Evolutionary conservation across 2,329 filamentous ascomycete genomes (phyloP).

Genomic region (Sarocladium kiliense): DNA sequence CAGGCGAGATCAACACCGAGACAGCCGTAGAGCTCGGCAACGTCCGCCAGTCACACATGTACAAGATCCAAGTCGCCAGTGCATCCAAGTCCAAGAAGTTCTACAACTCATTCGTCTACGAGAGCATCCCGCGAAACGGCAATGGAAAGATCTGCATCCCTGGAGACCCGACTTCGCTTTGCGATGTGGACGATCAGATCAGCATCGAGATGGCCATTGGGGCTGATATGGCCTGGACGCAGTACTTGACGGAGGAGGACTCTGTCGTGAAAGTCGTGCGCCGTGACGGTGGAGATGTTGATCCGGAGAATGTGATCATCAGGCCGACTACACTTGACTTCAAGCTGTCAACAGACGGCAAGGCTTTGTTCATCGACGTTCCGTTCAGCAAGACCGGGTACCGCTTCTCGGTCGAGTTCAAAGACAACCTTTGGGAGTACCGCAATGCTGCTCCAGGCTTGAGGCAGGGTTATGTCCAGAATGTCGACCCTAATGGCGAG

Average conservation of each 20-base stretch:
- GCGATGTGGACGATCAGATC: conserved; percentile 21
- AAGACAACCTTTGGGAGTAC: conserved; percentile 24
- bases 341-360: conserved; percentile 15
- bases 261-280: conserved; percentile 17
- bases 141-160: conserved; percentile 24
- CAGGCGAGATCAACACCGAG: conserved; percentile 14
- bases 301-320: conserved; percentile 20
- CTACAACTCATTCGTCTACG: conserved; percentile 28
- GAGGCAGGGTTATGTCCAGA: conserved; percentile 13
- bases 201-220: conserved; percentile 24
- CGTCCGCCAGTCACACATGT: conserved; percentile 16
- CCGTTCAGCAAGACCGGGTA: conserved; percentile 20
- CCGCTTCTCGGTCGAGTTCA: conserved; percentile 27
- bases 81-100: conserved; percentile 9
- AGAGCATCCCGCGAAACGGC: conserved; percentile 30
- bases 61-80: conserved; percentile 13
- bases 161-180: conserved; percentile 12
- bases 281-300: conserved; percentile 13
- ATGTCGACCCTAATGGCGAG: conserved; percentile 14
- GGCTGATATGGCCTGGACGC: conserved; percentile 30
- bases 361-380: conserved; percentile 20
- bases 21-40: conserved; percentile 12
- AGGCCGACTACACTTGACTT: conserved; percentile 21
- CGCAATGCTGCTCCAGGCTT: conserved; percentile 13
- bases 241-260: conserved; percentile 22